Percentiles rank a stretch among this genome's conserved stretches.
phyloP scores from a whole-genome alignment of 768 basidiomycete species.

The Lactarius hengduanensis region DNA sequence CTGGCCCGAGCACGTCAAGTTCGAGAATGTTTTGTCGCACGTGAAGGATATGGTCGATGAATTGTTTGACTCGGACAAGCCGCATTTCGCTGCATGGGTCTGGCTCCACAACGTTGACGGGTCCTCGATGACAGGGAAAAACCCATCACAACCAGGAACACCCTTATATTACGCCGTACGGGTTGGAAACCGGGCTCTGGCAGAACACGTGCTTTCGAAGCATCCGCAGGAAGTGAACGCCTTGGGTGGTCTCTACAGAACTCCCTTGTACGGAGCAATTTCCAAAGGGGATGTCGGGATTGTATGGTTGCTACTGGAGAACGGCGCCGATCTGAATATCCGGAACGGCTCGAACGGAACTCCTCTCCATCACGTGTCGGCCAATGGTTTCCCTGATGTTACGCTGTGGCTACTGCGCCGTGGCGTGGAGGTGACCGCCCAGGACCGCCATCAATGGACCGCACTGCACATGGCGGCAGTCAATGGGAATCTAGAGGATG shows the following conservation, averaged over 20 bases:
- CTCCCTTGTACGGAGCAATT: background rate
- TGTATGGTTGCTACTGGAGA: background rate
- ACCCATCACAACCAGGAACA: too few relatives aligned
- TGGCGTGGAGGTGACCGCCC: background rate
- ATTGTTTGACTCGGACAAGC: too few relatives aligned
- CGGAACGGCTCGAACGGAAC: accelerated
- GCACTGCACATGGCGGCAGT: background rate
- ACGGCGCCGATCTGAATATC: background rate
- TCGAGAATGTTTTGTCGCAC: too few relatives aligned
- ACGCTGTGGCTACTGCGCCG: background rate
- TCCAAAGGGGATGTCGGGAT: background rate
- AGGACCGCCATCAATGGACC: too few relatives aligned
- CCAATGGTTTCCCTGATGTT: background rate
- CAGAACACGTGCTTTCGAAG: background rate
- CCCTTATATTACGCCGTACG: too few relatives aligned
- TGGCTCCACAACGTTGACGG: too few relatives aligned
- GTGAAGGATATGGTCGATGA: too few relatives aligned
- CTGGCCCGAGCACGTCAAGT: too few relatives aligned
- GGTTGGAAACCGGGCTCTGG: too few relatives aligned
- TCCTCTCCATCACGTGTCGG: background rate
- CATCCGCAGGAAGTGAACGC: background rate
- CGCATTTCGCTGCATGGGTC: too few relatives aligned
- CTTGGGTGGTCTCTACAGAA: background rate
- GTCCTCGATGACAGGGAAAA: too few relatives aligned
- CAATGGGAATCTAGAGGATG: background rate